Percentiles rank a stretch among this genome's conserved stretches.
Evolutionary conservation across 441 rosid genomes (phyloP).

Genomic region (Brassica balearica): DNA sequence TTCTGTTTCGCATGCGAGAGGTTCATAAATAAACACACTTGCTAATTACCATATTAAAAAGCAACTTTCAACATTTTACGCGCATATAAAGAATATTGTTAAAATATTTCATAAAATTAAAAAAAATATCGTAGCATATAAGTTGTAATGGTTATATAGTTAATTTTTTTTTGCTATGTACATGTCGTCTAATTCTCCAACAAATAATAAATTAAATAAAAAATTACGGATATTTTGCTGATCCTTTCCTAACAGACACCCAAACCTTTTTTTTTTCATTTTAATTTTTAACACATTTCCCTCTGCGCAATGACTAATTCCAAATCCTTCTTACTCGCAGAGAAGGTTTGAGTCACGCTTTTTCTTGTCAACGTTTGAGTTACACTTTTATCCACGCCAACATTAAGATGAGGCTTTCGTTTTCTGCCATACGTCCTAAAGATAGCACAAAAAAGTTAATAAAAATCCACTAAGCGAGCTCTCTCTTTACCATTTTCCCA

Average conservation of each 20-base stretch:
- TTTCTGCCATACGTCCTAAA: slow-evolving; percentile 80
- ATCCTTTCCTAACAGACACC: neutral
- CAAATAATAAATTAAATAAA: too few relatives aligned
- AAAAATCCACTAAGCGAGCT: slow-evolving; percentile 21
- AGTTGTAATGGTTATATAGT: too few relatives aligned
- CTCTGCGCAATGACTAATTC: neutral
- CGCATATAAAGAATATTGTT: too few relatives aligned
- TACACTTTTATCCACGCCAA: slow-evolving; percentile 31
- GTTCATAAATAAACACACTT: too few relatives aligned
- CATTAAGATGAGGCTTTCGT: slow-evolving; percentile 76
- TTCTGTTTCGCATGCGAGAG: too few relatives aligned
- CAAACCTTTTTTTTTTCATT: neutral
- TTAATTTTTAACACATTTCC: neutral
- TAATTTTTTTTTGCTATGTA: too few relatives aligned
- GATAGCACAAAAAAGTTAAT: slow-evolving; percentile 26
- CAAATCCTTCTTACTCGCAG: neutral
- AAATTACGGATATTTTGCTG: too few relatives aligned
- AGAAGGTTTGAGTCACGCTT: slow-evolving; percentile 36
- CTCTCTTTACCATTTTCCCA: slow-evolving; percentile 24
- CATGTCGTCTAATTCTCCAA: too few relatives aligned
- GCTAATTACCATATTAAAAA: too few relatives aligned
- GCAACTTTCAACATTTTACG: too few relatives aligned
- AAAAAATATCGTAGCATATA: too few relatives aligned
- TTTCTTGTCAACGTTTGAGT: slow-evolving; percentile 21
- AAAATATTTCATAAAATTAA: too few relatives aligned